phyloP scores from a whole-genome alignment of 257 asterid species.

The Ilex asprella region DNA sequence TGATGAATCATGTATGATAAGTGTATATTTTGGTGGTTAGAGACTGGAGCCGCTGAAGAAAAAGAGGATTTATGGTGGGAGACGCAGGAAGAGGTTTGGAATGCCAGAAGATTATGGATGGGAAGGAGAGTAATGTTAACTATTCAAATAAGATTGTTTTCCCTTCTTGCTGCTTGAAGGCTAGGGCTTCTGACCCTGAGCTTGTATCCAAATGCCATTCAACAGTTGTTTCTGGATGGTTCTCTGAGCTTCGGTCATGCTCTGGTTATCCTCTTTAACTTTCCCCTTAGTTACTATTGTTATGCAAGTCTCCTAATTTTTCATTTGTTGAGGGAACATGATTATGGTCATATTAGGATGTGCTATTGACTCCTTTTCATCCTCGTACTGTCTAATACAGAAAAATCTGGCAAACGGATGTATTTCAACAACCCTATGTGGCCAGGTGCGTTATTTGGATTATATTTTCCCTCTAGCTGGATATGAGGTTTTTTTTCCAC shows the following conservation, averaged over 20 bases:
- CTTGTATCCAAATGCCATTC: constrained; percentile 64
- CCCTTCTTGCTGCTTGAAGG: constrained; percentile 93
- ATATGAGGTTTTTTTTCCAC: background rate
- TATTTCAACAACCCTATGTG: constrained; percentile 97
- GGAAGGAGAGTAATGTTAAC: constrained; percentile 64
- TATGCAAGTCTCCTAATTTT: background rate
- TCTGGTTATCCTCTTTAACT: constrained; percentile 33
- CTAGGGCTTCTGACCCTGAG: constrained; percentile 61
- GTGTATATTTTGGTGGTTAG: constrained; percentile 24
- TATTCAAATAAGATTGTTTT: constrained; percentile 36
- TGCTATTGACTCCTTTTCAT: background rate
- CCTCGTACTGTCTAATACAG: constrained; percentile 26
- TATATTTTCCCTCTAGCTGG: background rate
- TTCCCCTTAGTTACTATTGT: background rate
- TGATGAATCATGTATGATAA: background rate
- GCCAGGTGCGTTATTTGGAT: constrained; percentile 59
- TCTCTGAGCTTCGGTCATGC: constrained; percentile 45
- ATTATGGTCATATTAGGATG: no score
- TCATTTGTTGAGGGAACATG: no score
- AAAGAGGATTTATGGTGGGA: constrained; percentile 64
- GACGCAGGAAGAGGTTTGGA: constrained; percentile 72
- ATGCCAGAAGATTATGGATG: constrained; percentile 79
- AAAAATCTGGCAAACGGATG: constrained; percentile 31
- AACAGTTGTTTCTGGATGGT: constrained; percentile 97
- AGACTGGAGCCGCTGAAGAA: constrained; percentile 92